Evolutionary conservation across 148 eudicot genomes (phyloP).

Genomic region (Chenopodium quinoa): DNA sequence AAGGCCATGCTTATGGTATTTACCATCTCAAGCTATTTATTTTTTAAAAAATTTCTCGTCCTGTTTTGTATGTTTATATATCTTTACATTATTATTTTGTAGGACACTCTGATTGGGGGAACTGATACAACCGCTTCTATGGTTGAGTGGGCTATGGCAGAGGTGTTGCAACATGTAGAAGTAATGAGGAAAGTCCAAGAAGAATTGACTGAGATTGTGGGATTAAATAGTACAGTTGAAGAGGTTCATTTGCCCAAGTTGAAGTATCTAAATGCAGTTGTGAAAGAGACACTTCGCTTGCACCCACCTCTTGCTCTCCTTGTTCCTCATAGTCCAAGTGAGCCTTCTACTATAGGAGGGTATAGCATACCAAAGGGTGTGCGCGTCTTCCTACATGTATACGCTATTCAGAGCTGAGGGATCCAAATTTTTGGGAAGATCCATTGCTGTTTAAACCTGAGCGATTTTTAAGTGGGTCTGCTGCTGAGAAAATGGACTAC

Average conservation of each 20-base stretch:
- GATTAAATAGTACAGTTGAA: constrained; percentile 28
- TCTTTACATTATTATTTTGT: too few relatives aligned
- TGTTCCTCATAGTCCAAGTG: constrained; percentile 29
- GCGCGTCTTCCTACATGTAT: constrained; percentile 25
- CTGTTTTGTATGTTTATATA: too few relatives aligned
- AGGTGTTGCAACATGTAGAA: constrained; percentile 29
- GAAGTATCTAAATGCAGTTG: constrained; percentile 36
- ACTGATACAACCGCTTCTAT: constrained; percentile 35
- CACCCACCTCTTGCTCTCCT: constrained; percentile 38
- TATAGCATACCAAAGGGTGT: constrained; percentile 34
- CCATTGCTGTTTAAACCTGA: constrained; percentile 37
- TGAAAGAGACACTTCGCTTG: constrained; percentile 40
- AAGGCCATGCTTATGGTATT: constrained; percentile 44
- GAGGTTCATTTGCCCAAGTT: constrained; percentile 34
- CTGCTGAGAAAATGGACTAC: constrained; percentile 20
- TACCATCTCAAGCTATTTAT: not conserved
- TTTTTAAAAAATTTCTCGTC: too few relatives aligned
- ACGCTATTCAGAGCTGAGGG: constrained; percentile 27
- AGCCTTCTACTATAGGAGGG: constrained; percentile 27
- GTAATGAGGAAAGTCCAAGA: constrained; percentile 29
- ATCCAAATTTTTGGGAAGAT: constrained; percentile 33
- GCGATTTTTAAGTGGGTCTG: constrained; percentile 28
- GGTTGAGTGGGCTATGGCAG: constrained; percentile 46
- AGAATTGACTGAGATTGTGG: constrained; percentile 32
- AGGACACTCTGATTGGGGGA: constrained; percentile 41